Evolutionary conservation across 208 protist genomes (phyloP).

Genomic region (Crithidia fasciculata): DNA sequence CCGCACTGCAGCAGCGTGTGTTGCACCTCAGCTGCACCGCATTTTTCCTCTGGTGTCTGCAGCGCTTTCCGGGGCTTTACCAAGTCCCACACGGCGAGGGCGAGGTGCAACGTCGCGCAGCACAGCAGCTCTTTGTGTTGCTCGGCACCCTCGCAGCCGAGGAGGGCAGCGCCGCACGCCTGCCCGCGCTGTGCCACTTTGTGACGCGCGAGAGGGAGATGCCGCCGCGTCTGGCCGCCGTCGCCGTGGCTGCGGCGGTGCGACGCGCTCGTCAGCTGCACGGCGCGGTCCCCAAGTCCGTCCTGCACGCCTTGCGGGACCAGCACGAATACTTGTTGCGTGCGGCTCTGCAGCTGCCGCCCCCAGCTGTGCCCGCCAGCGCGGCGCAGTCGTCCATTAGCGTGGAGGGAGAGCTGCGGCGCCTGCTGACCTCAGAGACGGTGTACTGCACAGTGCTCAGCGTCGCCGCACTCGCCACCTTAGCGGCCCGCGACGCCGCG

Average conservation of each 20-base stretch:
- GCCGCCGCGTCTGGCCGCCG: constrained; percentile 4
- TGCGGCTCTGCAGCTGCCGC: constrained; percentile 2
- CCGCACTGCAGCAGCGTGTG: constrained; percentile 27
- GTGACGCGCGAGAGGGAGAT: constrained; percentile 10
- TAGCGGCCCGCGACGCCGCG: constrained; percentile 35
- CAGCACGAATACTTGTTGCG: constrained; percentile 13
- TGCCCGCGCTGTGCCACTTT: constrained; percentile 18
- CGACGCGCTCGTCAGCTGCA: constrained; percentile 20
- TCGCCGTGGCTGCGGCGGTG: constrained; percentile 17
- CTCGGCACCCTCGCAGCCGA: constrained; percentile 24
- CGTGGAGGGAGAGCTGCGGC: constrained; percentile 24
- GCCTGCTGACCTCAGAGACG: constrained; percentile 22
- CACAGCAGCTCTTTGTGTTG: constrained; percentile 9
- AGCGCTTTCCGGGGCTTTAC: constrained; percentile 34
- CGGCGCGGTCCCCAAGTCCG: constrained; percentile 1
- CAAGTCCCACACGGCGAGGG: constrained; percentile 4
- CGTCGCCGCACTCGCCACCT: constrained; percentile 37
- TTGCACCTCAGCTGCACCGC: constrained; percentile 29
- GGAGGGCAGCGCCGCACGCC: constrained; percentile 9
- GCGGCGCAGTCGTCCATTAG: constrained; percentile 10
- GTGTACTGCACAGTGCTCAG: constrained; percentile 77
- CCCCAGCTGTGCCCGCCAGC: neutral
- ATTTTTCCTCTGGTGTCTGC: constrained; percentile 63
- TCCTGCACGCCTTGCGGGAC: constrained; percentile 10
- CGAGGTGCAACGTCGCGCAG: constrained; percentile 10